Percentiles rank a stretch among this genome's conserved stretches.
phyloP scores from a whole-genome alignment of 441 rosid genomes.

The Erysimum pusillum region DNA sequence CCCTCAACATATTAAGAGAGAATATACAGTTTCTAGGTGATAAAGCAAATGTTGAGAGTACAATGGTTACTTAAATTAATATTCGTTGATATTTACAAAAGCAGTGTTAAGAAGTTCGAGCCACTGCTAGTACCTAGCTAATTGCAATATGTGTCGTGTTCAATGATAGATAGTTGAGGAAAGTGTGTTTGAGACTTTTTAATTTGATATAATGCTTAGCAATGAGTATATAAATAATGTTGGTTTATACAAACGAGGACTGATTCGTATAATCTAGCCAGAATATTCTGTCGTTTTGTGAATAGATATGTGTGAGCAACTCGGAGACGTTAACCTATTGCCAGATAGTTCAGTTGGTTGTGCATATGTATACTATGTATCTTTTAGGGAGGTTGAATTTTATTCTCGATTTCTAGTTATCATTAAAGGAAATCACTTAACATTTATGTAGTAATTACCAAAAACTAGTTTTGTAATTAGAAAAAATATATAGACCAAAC shows the following conservation, averaged over 20 bases:
- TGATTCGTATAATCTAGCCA: slow-evolving; percentile 20
- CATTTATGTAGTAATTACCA: background rate
- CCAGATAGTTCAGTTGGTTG: slow-evolving; percentile 7
- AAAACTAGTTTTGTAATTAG: too few relatives aligned
- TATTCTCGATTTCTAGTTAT: background rate
- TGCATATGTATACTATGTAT: background rate
- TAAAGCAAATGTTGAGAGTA: slow-evolving; percentile 32
- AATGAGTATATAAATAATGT: slow-evolving; percentile 1
- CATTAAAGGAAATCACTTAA: background rate
- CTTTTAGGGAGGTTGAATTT: background rate
- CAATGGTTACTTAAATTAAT: slow-evolving; percentile 35
- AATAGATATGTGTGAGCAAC: slow-evolving; percentile 35
- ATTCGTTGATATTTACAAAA: slow-evolving; percentile 39
- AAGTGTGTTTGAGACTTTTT: slow-evolving; percentile 18
- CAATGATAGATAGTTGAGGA: slow-evolving; percentile 27
- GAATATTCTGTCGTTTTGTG: slow-evolving; percentile 14
- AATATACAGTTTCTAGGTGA: slow-evolving; percentile 30
- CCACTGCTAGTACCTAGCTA: slow-evolving; percentile 39
- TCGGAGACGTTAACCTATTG: slow-evolving; percentile 31
- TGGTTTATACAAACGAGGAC: slow-evolving; percentile 41
- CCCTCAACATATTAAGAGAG: slow-evolving; percentile 4
- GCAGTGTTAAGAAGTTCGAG: slow-evolving; percentile 40
- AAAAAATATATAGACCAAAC: too few relatives aligned
- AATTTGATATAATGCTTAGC: slow-evolving; percentile 2
- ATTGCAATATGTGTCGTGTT: slow-evolving; percentile 41